Conservation (phyloP, 345 rosid genomes). For the Euclidium syriacum region DNA sequence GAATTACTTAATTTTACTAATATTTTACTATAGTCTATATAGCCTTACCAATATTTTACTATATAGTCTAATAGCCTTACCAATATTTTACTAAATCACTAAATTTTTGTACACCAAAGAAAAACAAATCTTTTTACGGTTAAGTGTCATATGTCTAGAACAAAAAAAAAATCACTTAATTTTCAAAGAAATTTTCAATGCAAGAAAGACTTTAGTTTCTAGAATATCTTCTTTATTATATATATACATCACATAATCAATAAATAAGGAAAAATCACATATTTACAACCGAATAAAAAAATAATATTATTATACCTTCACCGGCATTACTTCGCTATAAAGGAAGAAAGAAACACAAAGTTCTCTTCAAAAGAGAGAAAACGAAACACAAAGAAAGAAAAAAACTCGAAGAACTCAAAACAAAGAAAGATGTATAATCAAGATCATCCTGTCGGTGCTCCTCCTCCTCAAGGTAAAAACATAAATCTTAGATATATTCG, state of each 20-base stretch:
- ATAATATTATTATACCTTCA: neutral
- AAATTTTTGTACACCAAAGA: no score
- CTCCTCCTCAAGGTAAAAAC: constrained; percentile 58
- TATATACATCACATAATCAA: neutral
- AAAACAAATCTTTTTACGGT: no score
- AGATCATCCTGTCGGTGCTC: constrained; percentile 55
- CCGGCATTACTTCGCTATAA: constrained; percentile 19
- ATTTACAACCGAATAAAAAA: neutral
- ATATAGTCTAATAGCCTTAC: no score
- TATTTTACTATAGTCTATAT: no score
- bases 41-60: no score
- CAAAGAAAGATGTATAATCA: constrained; percentile 40
- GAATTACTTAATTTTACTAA: no score
- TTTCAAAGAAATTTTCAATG: no score
- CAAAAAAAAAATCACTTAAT: no score
- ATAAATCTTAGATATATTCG: neutral
- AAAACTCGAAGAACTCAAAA: constrained; percentile 2
- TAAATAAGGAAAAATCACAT: neutral
- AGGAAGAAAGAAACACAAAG: constrained; percentile 17
- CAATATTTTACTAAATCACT: no score
- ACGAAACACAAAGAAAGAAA: neutral
- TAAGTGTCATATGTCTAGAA: no score
- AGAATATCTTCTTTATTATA: neutral
- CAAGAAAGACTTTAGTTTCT: no score
- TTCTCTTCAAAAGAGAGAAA: neutral